These are phyloP conservation scores for Calonectria hawksworthii DNA, from an alignment of 2,329 filamentous ascomycete genomes.

Conservation along the genomic window DNA sequence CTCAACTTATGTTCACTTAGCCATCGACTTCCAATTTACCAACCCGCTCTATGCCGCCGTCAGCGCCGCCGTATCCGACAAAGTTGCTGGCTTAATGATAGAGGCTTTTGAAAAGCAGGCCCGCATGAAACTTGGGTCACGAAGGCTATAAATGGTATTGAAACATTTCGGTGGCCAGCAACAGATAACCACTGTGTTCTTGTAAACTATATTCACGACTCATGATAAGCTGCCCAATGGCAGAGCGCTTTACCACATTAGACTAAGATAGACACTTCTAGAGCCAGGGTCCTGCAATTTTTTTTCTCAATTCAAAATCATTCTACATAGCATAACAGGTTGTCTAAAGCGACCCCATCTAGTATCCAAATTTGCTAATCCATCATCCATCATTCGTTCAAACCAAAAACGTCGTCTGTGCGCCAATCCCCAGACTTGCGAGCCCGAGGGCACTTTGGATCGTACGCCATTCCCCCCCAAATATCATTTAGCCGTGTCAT, in stretches of 20 bases:
- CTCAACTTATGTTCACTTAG: constrained; percentile 79
- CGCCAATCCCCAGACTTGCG: constrained; percentile 37
- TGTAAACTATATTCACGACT: constrained; percentile 16
- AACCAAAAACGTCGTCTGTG: constrained; percentile 40
- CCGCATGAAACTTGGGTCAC: constrained; percentile 55
- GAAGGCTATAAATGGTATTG: constrained; percentile 27
- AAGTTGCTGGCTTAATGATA: constrained; percentile 90
- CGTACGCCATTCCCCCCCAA: constrained; percentile 37
- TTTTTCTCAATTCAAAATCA: constrained; percentile 32
- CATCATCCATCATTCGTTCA: constrained; percentile 32
- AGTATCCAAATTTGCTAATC: constrained; percentile 42
- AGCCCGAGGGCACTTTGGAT: constrained; percentile 38
- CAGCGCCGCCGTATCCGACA: constrained; percentile 85
- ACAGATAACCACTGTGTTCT: background rate
- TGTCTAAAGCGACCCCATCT: constrained; percentile 44
- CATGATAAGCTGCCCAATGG: background rate
- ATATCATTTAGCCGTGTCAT: constrained; percentile 42
- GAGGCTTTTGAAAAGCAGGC: constrained; percentile 92
- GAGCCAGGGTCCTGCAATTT: constrained; percentile 34
- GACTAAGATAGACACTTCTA: constrained; percentile 16
- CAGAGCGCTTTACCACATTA: constrained; percentile 8
- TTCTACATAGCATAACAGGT: constrained; percentile 40
- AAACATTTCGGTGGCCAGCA: background rate
- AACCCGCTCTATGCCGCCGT: constrained; percentile 91
- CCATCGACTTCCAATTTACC: constrained; percentile 85